Evolutionary conservation across 2,329 filamentous ascomycete species (phyloP).

Genomic region (Gnomoniopsis smithogilvyi): DNA sequence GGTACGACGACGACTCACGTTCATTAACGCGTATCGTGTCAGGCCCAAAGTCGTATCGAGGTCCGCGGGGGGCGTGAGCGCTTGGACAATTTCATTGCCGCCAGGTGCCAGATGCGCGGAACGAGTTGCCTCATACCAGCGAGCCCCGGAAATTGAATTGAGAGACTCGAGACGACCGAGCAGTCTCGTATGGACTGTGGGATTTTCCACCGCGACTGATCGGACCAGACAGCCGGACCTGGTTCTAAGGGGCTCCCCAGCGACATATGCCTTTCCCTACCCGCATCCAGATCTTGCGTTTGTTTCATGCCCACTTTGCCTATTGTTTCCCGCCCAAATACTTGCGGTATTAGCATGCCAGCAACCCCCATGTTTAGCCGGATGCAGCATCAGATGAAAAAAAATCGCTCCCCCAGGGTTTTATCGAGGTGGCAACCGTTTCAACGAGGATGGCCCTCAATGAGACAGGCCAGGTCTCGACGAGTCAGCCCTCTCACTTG

Average conservation of each 20-base stretch:
- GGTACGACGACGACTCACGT: neutral
- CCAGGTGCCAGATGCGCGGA: neutral
- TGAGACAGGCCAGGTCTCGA: slow-evolving; percentile 4
- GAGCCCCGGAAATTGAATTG: neutral
- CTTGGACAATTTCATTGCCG: neutral
- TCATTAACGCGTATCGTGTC: neutral
- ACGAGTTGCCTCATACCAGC: neutral
- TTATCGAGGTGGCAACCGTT: slow-evolving; percentile 7
- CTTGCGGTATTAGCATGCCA: neutral
- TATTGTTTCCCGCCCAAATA: slow-evolving; percentile 1
- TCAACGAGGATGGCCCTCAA: slow-evolving; percentile 1
- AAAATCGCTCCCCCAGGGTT: neutral
- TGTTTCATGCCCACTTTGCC: slow-evolving; percentile 13
- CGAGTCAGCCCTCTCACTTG: slow-evolving; percentile 9
- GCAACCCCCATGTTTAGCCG: neutral
- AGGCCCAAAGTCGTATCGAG: neutral
- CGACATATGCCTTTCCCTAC: neutral
- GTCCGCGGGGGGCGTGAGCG: neutral
- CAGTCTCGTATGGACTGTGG: neutral
- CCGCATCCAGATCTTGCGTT: neutral
- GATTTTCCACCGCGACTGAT: neutral
- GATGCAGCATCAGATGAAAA: slow-evolving; percentile 5
- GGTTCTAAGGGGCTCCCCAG: neutral
- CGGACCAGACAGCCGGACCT: neutral
- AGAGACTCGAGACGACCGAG: neutral